A percentile compares a stretch with the other conserved stretches of the same genome.
Conservation (phyloP, 306 rosid species). For the Quercus gilva region DNA sequence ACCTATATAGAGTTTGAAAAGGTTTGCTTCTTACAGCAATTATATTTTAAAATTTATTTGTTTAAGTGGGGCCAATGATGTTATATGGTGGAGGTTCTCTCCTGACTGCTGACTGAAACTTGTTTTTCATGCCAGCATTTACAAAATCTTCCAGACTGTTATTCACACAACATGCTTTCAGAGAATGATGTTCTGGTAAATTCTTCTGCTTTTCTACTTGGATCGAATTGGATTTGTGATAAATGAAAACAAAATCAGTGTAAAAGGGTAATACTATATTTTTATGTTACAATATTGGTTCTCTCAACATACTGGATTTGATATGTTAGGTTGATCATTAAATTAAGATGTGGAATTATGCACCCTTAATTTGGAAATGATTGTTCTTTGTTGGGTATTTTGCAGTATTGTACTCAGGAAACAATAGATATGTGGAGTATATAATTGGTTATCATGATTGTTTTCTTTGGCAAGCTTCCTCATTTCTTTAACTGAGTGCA, state of each 20-base stretch:
- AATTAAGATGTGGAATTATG: background rate
- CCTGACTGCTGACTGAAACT: slow-evolving; percentile 28
- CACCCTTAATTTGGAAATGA: background rate
- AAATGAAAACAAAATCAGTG: background rate
- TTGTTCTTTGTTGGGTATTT: background rate
- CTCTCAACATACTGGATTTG: background rate
- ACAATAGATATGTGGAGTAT: background rate
- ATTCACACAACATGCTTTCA: slow-evolving; percentile 65
- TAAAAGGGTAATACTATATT: background rate
- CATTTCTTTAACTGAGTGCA: background rate
- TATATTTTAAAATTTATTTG: background rate
- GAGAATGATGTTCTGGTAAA: slow-evolving; percentile 86
- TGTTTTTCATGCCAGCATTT: slow-evolving; percentile 63
- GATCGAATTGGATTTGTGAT: background rate
- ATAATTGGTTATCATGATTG: background rate
- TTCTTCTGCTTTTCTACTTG: background rate
- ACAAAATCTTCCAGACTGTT: slow-evolving; percentile 62
- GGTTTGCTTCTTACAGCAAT: slow-evolving; percentile 38
- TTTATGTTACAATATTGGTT: background rate
- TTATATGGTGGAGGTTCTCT: background rate
- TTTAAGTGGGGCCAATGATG: background rate
- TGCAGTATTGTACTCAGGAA: background rate
- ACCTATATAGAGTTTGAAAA: slow-evolving; percentile 74
- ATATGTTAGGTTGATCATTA: background rate
- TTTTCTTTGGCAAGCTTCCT: background rate